phyloP scores from a whole-genome alignment of 1,139 yeast genomes.

The Yamadazyma blattariae region DNA sequence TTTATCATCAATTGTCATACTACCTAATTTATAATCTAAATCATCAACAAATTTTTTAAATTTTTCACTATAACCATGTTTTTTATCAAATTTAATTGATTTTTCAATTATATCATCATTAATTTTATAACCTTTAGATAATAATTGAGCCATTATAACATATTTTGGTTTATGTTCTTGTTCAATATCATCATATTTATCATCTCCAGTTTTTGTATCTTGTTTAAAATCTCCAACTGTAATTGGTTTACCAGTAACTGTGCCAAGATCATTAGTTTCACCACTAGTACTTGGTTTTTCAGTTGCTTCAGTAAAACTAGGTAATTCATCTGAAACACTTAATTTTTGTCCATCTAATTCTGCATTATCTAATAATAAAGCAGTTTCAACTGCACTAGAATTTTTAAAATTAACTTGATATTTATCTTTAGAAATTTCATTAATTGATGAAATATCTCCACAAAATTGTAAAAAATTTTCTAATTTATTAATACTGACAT shows the following conservation, averaged over 20 bases:
- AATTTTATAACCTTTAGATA: slow-evolving; percentile 67
- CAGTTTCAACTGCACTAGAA: slow-evolving; percentile 69
- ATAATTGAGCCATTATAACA: slow-evolving; percentile 72
- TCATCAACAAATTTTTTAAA: slow-evolving; percentile 55
- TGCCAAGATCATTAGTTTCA: too few species aligned
- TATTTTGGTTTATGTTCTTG: slow-evolving; percentile 81
- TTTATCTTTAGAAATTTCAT: slow-evolving; percentile 25
- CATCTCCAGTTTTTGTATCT: slow-evolving; percentile 26
- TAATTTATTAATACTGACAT: slow-evolving; percentile 54
- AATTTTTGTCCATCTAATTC: slow-evolving; percentile 62
- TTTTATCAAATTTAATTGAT: slow-evolving; percentile 60
- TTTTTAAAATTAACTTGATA: slow-evolving; percentile 53
- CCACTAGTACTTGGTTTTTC: too few species aligned
- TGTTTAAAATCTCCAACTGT: slow-evolving; percentile 6
- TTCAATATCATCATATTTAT: slow-evolving; percentile 48
- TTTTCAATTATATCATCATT: slow-evolving; percentile 61
- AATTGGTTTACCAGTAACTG: slow-evolving; percentile 15
- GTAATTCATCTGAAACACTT: slow-evolving; percentile 26
- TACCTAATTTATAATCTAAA: slow-evolving; percentile 50
- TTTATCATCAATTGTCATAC: slow-evolving; percentile 1
- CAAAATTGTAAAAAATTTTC: slow-evolving; percentile 74
- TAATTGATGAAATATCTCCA: slow-evolving; percentile 58
- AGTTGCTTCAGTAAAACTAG: slow-evolving; percentile 3
- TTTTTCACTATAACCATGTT: slow-evolving; percentile 57
- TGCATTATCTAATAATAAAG: slow-evolving; percentile 69